Percentiles rank a stretch among this genome's conserved stretches.
Evolutionary conservation across 139 green algal genomes (phyloP).

Genomic region (Volvox africanus): DNA sequence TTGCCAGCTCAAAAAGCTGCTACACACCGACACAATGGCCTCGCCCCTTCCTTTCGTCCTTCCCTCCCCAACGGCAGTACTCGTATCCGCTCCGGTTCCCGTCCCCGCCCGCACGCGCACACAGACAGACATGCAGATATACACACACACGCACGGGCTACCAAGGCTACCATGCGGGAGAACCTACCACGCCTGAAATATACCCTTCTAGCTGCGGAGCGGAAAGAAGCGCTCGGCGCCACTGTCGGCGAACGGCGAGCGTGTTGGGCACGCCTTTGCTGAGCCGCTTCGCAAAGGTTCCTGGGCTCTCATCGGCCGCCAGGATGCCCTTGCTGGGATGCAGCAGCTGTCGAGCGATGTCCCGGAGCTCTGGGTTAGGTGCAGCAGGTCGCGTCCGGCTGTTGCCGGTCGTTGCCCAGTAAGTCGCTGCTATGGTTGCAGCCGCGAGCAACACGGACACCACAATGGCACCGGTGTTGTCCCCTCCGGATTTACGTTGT

Average conservation of each 20-base stretch:
- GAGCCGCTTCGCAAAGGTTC: conserved; percentile 17
- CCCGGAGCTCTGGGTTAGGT: not conserved
- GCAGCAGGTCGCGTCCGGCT: not conserved
- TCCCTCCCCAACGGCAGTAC: not conserved
- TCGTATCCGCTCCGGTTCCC: too few relatives aligned
- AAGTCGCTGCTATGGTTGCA: not conserved
- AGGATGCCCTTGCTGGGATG: conserved; percentile 37
- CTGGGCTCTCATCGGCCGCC: conserved; percentile 32
- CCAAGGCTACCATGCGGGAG: not conserved
- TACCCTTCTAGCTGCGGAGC: conserved; percentile 82
- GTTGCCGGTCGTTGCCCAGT: not conserved
- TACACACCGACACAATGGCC: too few relatives aligned
- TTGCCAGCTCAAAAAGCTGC: too few relatives aligned
- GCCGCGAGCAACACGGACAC: not conserved
- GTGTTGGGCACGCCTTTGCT: not conserved
- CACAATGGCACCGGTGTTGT: not conserved
- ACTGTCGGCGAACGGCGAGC: not conserved
- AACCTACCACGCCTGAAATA: conserved; percentile 63
- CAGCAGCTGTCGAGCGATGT: not conserved
- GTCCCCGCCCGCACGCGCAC: too few relatives aligned
- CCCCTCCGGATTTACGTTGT: not conserved
- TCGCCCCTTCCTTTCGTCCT: not conserved
- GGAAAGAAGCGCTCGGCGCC: conserved; percentile 61
- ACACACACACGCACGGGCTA: too few relatives aligned
- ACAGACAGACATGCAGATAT: too few relatives aligned